These are phyloP conservation scores for Aspergillus unguis DNA, from an alignment of 2,329 filamentous ascomycete genomes.

Conservation along the genomic window DNA sequence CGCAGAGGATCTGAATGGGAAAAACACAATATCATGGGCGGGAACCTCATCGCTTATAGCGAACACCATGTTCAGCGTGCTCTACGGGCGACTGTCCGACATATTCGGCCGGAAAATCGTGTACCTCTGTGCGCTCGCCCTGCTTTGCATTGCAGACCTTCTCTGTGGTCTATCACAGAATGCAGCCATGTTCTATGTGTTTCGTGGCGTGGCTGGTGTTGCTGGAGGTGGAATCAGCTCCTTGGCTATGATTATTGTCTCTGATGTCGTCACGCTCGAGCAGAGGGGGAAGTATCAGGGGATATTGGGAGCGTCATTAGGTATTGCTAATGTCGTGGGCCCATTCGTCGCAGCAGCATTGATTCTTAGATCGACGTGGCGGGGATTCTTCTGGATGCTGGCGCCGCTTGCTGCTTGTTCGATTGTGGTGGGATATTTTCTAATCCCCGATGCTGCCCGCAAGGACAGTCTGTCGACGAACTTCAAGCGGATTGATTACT, in stretches of 20 bases:
- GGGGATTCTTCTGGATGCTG: slow-evolving; percentile 51
- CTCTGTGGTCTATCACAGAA: slow-evolving; percentile 57
- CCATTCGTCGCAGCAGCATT: slow-evolving; percentile 49
- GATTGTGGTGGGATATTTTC: slow-evolving; percentile 47
- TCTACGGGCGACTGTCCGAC: slow-evolving; percentile 62
- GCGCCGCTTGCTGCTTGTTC: slow-evolving; percentile 50
- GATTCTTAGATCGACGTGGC: slow-evolving; percentile 43
- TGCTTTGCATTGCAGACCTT: slow-evolving; percentile 57
- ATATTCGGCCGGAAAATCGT: slow-evolving; percentile 60
- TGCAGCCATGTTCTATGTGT: slow-evolving; percentile 59
- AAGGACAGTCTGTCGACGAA: slow-evolving; percentile 43
- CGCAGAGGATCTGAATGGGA: slow-evolving; percentile 46
- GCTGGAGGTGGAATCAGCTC: slow-evolving; percentile 60
- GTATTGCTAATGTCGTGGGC: slow-evolving; percentile 46
- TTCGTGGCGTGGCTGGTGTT: slow-evolving; percentile 59
- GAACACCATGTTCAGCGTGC: slow-evolving; percentile 62
- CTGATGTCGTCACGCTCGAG: slow-evolving; percentile 58
- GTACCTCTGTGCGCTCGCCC: slow-evolving; percentile 51
- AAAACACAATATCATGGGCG: slow-evolving; percentile 62
- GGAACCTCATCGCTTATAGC: slow-evolving; percentile 68
- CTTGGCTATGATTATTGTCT: slow-evolving; percentile 60
- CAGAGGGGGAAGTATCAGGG: slow-evolving; percentile 57
- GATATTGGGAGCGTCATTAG: slow-evolving; percentile 45
- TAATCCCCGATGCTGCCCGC: slow-evolving; percentile 52
- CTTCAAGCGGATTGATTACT: slow-evolving; percentile 52